Base-by-base conservation (phyloP, 2,329 filamentous ascomycete species). In the Graphiopsis chlorocephala region DNA sequence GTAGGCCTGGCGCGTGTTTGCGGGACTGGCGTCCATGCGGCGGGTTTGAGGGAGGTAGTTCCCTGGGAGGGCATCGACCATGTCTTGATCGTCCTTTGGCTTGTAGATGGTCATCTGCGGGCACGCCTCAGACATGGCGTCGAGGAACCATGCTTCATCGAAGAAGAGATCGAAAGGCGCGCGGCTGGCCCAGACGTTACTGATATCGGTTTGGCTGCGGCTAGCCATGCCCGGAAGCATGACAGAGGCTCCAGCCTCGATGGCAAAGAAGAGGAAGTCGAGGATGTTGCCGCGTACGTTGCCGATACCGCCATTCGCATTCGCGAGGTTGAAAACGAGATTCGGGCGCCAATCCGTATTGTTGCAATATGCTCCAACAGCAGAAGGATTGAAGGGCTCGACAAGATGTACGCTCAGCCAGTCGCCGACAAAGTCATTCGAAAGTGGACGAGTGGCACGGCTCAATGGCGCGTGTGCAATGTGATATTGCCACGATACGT, bases 221-320 rank as follows among this genome's bases (percentile, higher is more conserved):
- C 53, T 56, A 29, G 68, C 71, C 61, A 70, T 67, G 25, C 64
- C 64, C 5, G 66, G 68, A 1, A 68, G 28, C 15, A 71, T 47
- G 28, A 74, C 77, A 69, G 69, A 66, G 76, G 81, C 81, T 62
- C 82, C 82, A 48, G 80, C 78, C 72, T 82, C 79, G 33, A 83
- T 82, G 15, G 79, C 80, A 60, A 80, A 77, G 50, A 80, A 77
- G 25, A 83, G 70, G 70, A 81, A 83, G 64, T 78, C 78, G 60
- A 83, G 70, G 38, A 80, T 72, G n/a, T 77, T 78, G 67, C 81
- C 81, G 65, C 80, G 78, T 20, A 82, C 77, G 60, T 78, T 75
- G 6, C 75, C 79, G n/a, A 83, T 69, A 4, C 79, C 80, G 3
- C 80, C 82, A 2, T 78, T 72, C 6, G 77, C 73, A n/a, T 78